Base-by-base conservation (phyloP, 805 yeast genomes). In the Teunomyces atbi region DNA sequence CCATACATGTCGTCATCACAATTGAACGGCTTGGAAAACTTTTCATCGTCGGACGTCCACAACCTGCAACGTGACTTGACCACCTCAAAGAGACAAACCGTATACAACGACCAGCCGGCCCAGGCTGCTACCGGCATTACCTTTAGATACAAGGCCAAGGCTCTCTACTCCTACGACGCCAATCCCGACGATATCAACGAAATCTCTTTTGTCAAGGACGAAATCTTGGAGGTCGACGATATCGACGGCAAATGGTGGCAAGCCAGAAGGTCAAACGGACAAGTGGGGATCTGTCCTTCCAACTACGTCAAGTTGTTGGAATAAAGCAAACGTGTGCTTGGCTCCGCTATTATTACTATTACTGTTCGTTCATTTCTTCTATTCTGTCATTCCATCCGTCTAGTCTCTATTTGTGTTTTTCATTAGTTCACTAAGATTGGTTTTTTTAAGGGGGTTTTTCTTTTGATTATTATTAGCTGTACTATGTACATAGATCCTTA, bases 231-330 rank as follows among this genome's bases (percentile, higher is more conserved):
- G 58, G 96, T 92, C 28, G 89, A 89, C 55, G 97, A 92, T 60
- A 89, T 89, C 47, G 87, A 87, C 54, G 97, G 97, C 39, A 84
- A 95, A 69, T 92, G 99, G 99, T 92, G 98, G 98, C 96, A 90
- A 69, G 97, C 96, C 34, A 82, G 86, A 64, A 81, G 91, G 60
- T 76, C 85, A 6, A 86, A 82, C 55, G 99, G 99, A 28, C 94
- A 90, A 64, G 86, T 89, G 37, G 99, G 98, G 55, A 92, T 92
- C 58, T 90, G 96, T 66, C 98, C 99, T 42, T 85, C 96, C 58
- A 94, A 92, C 66, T 92, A 92, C 61, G 91, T 92, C 41, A 88
- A 88, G 65, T 73, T 90, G 50, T 69, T 85, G 47, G 82, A 77
- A 51, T 66, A 54, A 34, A 13, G 6, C 2, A 23, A 23, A 23